Base-by-base conservation (phyloP, 179 eudicot species). In the Heliamphora pulchella region DNA sequence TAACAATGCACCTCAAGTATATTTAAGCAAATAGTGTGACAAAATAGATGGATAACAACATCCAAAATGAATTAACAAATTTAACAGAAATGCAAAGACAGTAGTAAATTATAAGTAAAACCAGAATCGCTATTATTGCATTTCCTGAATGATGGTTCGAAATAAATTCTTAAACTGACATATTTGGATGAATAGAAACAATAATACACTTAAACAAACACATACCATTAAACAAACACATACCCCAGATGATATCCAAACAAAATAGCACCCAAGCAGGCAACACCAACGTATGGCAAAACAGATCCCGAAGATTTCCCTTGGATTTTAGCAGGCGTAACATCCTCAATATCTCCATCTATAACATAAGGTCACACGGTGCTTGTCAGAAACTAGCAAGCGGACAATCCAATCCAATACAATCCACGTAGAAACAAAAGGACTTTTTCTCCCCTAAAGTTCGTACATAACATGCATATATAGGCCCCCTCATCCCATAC, bases 181-280 rank as follows among this genome's bases (percentile, higher is more conserved):
- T 43, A 58, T 74, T n/a, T 53, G 8, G 44, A 59, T 47, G 65
- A 64, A 77, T 39, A 58, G 48, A 44, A 46, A 17, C 15, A 8
- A 44, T 6, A 31, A 46, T 13, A 41, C 9, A 50, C 53, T 71
- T 9, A 73, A 74, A 79, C 15, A 9, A 47, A 59, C 67, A 83
- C 89, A 46, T 13, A 41, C 9, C 41, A 43, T 71, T 9, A 73
- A 74, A 79, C 15, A 9, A 47, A 59, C 67, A 83, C 89, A 74
- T 92, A 96, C 99, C 99, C 99, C 63, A 96, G 91, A 87, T 96
- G 99, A 91, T 96, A 96, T 75, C 99, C 99, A 88, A 96, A 96
- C 81, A 96, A 87, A 83, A 92, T 88, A 64, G 99, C 98, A 82
- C 97, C 99, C 85, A 96, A 80, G 88, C 98, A 94, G 83, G 99